Evolutionary conservation across 768 basidiomycete species (phyloP), one percentile per base, ranked within the genome.

Genomic region (Rhodotorula diobovata): DNA sequence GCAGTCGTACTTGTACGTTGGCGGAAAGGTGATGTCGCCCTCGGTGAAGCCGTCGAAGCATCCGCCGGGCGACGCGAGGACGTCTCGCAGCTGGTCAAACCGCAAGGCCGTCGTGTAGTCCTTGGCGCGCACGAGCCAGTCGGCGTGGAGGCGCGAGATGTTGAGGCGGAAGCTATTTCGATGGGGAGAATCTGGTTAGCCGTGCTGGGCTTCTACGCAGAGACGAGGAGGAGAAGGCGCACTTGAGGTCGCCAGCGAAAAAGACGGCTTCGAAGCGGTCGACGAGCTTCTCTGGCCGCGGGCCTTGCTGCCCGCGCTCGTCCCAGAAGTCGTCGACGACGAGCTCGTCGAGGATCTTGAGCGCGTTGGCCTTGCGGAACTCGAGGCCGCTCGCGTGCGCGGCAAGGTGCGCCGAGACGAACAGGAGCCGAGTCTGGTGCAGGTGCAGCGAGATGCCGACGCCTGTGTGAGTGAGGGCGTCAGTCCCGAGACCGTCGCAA

Each of bases 1-100:
- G 14, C 94, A 89, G 75, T 94, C 89, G 77, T 92, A 93, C 77
- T 96, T 96, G 85, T 67, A 97, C 0, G 94, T 96, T 0, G 93
- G 93, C 10, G 91, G 87, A 73, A 97, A 97, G 76, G 88, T 79
- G 70, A 96, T 96, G 0, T 83, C 81, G 0, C 85, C 91, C 79
- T 97, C 94, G 15, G 82, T 77, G 77, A 96, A 96, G 15, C 91
- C 92, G 25, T 82, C 82, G 75, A 97, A 92, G 6, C 86, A 86
- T 15, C 72, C 66, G 2, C 85, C 80, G 18, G 85, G 84, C n/a
- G 84, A 82, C 54, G 83, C 81, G 88, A 96, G 92, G n/a, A 90
- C 82, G 35, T 85, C 85, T 46, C 85, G 85, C 14, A 97, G 83
- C 79, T 97, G 93, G 79, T 97, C 94, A 78, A 96, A 97, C 20